Evolutionary conservation across 2,329 filamentous ascomycete genomes (phyloP).

Genomic region (Cyphellophora europaea): DNA sequence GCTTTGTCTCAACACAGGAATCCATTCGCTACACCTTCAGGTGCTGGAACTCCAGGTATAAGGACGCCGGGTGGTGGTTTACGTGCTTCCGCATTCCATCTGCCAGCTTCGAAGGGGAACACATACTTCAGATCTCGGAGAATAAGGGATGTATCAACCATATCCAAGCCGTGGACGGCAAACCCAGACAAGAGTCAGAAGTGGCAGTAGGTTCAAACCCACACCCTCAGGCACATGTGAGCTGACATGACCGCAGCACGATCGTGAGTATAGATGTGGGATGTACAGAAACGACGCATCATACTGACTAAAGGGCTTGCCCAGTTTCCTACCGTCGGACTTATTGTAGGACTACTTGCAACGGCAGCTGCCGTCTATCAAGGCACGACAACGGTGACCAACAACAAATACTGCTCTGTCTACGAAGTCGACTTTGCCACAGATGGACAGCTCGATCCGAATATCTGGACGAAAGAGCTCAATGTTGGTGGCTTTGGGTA

Average conservation of each 20-base stretch:
- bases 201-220: too few species aligned
- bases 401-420: constrained; percentile 63
- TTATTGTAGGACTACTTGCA: constrained; percentile 57
- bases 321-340: constrained; percentile 63
- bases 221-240: too few species aligned
- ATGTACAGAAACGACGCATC: too few species aligned
- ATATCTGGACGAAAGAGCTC: constrained; percentile 61
- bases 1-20: background rate
- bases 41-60: too few species aligned
- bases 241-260: too few species aligned
- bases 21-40: constrained; percentile 3
- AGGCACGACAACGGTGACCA: constrained; percentile 59
- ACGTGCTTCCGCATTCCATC: constrained; percentile 7
- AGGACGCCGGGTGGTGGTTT: too few species aligned
- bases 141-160: constrained; percentile 55
- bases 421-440: constrained; percentile 57
- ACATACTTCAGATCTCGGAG: constrained; percentile 58
- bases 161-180: constrained; percentile 69
- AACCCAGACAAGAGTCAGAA: constrained; percentile 70
- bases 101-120: constrained; percentile 1
- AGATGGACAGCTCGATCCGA: constrained; percentile 39
- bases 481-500: constrained; percentile 36
- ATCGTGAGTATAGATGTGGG: constrained; percentile 39
- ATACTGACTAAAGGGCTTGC: too few species aligned
- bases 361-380: constrained; percentile 68